phyloP scores from a whole-genome alignment of 2,329 filamentous ascomycete genomes.

The Colletotrichum limetticola region DNA sequence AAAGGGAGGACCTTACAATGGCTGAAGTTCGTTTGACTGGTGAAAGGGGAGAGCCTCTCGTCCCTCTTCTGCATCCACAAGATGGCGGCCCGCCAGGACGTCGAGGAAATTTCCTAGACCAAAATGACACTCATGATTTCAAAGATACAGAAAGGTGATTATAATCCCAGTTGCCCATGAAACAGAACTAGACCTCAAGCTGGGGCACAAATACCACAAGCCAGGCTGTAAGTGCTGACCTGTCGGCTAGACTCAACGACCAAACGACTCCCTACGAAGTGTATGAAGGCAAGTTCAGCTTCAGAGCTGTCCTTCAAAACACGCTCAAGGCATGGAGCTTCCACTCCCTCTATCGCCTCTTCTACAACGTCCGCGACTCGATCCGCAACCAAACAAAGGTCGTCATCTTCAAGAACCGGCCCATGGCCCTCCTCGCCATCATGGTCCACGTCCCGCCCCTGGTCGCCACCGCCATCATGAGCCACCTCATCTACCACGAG shows the following conservation, averaged over 20 bases:
- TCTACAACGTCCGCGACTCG: background rate
- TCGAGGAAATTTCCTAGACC: background rate
- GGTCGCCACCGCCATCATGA: background rate
- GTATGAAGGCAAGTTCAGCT: background rate
- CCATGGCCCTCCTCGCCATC: background rate
- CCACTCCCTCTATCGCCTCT: background rate
- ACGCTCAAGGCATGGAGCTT: background rate
- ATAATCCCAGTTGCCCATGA: too few relatives aligned
- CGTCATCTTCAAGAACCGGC: background rate
- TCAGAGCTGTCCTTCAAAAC: background rate
- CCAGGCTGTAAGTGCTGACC: background rate
- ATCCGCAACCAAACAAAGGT: background rate
- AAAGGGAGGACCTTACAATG: background rate
- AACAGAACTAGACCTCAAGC: background rate
- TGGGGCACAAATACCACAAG: too few relatives aligned
- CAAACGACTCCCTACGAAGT: background rate
- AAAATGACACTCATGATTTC: background rate
- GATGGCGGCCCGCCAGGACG: background rate
- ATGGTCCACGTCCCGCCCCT: conserved; percentile 4
- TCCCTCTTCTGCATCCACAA: background rate
- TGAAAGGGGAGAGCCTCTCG: background rate
- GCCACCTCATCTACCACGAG: background rate
- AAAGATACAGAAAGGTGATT: background rate
- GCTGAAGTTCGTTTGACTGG: background rate
- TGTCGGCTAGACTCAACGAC: background rate